Conservation (phyloP, 202 grass and related monocot genomes). For the Carex arenaria region DNA sequence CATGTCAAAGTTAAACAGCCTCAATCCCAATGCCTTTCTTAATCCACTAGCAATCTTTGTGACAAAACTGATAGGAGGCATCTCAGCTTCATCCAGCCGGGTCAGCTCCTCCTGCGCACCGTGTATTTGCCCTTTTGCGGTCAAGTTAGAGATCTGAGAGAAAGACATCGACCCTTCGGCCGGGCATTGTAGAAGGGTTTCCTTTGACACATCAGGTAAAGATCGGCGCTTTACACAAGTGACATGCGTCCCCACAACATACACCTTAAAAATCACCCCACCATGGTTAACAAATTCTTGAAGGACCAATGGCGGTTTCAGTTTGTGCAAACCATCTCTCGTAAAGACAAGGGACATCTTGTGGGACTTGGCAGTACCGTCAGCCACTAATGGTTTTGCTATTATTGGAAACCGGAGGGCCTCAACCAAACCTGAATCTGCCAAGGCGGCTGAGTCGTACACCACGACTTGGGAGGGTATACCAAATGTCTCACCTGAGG, state of each 20-base stretch:
- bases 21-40: slow-evolving; percentile 63
- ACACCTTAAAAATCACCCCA: slow-evolving; percentile 96
- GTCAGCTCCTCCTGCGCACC: slow-evolving; percentile 39
- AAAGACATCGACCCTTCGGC: slow-evolving; percentile 67
- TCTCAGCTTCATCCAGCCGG: slow-evolving; percentile 55
- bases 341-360: slow-evolving; percentile 91
- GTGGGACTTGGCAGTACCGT: slow-evolving; percentile 82
- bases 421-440: slow-evolving; percentile 64
- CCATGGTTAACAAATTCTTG: slow-evolving; percentile 98
- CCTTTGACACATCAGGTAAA: slow-evolving; percentile 68
- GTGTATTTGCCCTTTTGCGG: slow-evolving; percentile 11
- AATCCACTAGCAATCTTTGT: slow-evolving; percentile 64
- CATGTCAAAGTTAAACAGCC: slow-evolving; percentile 97
- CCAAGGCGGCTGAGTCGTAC: slow-evolving; percentile 56
- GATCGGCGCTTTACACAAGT: slow-evolving; percentile 89
- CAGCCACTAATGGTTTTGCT: slow-evolving; percentile 87
- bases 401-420: slow-evolving; percentile 88
- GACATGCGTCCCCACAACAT: slow-evolving; percentile 73
- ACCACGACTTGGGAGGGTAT: slow-evolving; percentile 95
- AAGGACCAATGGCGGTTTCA: slow-evolving; percentile 82
- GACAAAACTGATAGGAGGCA: slow-evolving; percentile 59
- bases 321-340: slow-evolving; percentile 55
- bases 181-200: slow-evolving; percentile 37
- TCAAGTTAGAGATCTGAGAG: slow-evolving; percentile 92
- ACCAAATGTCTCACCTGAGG: slow-evolving; percentile 53